Evolutionary conservation across 2,329 filamentous ascomycete species (phyloP), one percentile per base, ranked within the genome.

Genomic region (Cercospora berteroae): DNA sequence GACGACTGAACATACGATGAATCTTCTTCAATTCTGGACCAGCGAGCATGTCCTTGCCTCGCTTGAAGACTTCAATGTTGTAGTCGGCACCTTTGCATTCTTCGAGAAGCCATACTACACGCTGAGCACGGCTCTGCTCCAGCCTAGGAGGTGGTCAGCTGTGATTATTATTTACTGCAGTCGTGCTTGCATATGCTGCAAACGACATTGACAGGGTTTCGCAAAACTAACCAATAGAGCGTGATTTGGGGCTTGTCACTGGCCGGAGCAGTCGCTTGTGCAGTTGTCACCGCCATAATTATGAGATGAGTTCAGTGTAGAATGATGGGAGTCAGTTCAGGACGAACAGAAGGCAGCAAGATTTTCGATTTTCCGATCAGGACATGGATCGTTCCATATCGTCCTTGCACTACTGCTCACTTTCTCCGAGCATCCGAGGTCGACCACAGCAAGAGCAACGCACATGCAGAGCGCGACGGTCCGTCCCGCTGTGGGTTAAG

Each of bases 51-150:
- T 89, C 86, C 66, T 80, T 74, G 44, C 78, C 77, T 42, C 94
- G 89, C 78, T 92, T 92, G 84, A 90, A 95, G 63, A 90, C 85
- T 75, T 94, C 88, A 66, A 97, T 81, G 69, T 94, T 87, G 80
- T 96, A 97, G 29, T 89, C 85, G 36, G 96, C 79, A 36, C 65
- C 72, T 52, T 90, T 85, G 69, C 95, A 88, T 79, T 94, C 92
- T 77, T 95, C 91, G 52, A 96, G 86, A 6, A 96, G 88, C 91
- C 92, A 96, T 55, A 95, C 82, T 67, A 94, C 90, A 69, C 92
- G 88, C 79, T 96, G 92, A 12, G 91, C 88, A 72, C 93, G 90
- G 65, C 93, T 96, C 73, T 90, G 84, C 73, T 94, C 87, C 68
- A 96, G 89, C 93, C 93, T 96, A 72, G 16, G 7, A 29, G 23